phyloP scores from a whole-genome alignment of 148 eudicot species.

The Vaccinium darrowii region DNA sequence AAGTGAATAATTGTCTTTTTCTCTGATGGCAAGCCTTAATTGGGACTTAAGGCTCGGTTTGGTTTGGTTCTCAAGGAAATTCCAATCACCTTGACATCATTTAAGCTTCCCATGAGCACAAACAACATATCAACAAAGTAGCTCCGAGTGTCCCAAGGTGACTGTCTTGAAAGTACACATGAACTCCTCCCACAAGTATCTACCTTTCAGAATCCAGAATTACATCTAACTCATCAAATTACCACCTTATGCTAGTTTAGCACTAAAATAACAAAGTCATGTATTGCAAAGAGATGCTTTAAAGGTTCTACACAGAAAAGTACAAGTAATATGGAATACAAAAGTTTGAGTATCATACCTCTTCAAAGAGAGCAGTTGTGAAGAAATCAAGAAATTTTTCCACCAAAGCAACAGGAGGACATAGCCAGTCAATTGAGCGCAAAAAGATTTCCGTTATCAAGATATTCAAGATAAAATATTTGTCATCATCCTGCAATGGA shows the following conservation, averaged over 20 bases:
- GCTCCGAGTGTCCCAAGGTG: neutral
- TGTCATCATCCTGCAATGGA: constrained; percentile 60
- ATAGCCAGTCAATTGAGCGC: constrained; percentile 45
- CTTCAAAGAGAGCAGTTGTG: constrained; percentile 41
- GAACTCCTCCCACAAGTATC: neutral
- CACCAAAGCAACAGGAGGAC: constrained; percentile 45
- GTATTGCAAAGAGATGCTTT: neutral
- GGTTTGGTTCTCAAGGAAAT: neutral
- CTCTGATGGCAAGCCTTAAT: neutral
- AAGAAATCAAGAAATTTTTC: constrained; percentile 68
- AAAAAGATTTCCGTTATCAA: constrained; percentile 59
- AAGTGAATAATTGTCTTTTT: neutral
- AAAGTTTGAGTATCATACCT: constrained; percentile 45
- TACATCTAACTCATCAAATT: neutral
- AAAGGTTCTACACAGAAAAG: neutral
- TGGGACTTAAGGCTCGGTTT: no score
- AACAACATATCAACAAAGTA: neutral
- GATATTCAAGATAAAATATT: constrained; percentile 62
- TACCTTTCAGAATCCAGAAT: neutral
- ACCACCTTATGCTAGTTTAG: neutral
- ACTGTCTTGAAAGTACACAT: neutral
- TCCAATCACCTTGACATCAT: neutral
- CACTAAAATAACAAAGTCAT: neutral
- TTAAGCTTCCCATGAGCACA: neutral
- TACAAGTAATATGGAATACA: neutral